phyloP scores from a whole-genome alignment of 441 rosid species.

The Viola pubescens region DNA sequence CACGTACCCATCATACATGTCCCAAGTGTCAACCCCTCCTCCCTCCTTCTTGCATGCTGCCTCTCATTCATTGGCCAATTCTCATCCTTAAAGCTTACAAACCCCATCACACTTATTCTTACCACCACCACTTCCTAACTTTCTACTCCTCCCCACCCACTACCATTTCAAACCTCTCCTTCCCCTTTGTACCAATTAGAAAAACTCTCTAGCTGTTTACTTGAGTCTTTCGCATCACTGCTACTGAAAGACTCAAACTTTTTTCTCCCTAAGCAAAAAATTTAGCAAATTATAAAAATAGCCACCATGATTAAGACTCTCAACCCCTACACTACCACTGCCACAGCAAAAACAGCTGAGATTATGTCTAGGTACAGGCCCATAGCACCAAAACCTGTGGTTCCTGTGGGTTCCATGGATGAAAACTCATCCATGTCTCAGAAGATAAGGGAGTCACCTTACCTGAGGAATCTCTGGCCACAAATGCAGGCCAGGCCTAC shows the following conservation, averaged over 20 bases:
- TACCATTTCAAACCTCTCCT: neutral
- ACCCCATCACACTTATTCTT: slow-evolving; percentile 2
- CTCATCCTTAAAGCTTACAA: slow-evolving; percentile 13
- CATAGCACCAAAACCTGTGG: slow-evolving; percentile 80
- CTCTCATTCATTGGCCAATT: slow-evolving; percentile 43
- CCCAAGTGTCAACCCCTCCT: slow-evolving; percentile 48
- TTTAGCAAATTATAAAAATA: neutral
- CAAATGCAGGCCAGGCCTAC: slow-evolving; percentile 80
- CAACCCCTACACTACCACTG: slow-evolving; percentile 33
- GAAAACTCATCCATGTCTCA: slow-evolving; percentile 45
- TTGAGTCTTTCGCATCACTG: too few relatives aligned
- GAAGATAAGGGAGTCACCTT: slow-evolving; percentile 67
- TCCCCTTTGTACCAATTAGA: neutral
- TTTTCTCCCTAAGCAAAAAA: neutral
- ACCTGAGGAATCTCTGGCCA: slow-evolving; percentile 70
- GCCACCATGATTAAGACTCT: slow-evolving; percentile 68
- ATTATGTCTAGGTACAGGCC: slow-evolving; percentile 89
- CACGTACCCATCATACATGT: slow-evolving; percentile 63
- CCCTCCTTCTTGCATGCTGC: slow-evolving; percentile 43
- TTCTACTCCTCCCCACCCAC: neutral
- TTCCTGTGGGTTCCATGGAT: slow-evolving; percentile 18
- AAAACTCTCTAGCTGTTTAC: neutral
- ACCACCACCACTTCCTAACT: neutral
- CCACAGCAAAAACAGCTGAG: slow-evolving; percentile 75
- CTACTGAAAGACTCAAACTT: neutral